phyloP scores from a whole-genome alignment of 2,329 filamentous ascomycete genomes.

The Scorias spongiosa region DNA sequence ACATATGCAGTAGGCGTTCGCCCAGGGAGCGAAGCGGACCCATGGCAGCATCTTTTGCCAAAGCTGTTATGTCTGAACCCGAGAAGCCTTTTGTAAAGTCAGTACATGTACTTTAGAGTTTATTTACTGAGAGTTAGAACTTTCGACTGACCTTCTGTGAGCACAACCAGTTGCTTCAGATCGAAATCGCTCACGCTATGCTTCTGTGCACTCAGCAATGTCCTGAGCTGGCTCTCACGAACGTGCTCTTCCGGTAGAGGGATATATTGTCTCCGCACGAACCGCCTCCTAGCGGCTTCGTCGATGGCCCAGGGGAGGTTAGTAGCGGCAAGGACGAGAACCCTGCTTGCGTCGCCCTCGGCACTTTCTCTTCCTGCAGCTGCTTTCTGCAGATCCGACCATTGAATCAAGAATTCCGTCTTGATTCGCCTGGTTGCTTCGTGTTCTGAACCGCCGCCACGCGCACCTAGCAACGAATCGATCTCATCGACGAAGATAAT shows the following conservation, averaged over 20 bases:
- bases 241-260: constrained; percentile 78
- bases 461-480: constrained; percentile 74
- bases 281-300: constrained; percentile 77
- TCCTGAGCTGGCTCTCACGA: constrained; percentile 61
- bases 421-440: constrained; percentile 90
- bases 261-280: constrained; percentile 90
- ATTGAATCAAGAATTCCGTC: constrained; percentile 94
- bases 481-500: constrained; percentile 99
- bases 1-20: constrained; percentile 77
- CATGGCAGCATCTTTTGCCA: constrained; percentile 98
- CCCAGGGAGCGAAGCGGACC: constrained; percentile 80
- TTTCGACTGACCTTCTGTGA: constrained; percentile 60
- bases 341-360: constrained; percentile 70
- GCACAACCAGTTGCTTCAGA: constrained; percentile 54
- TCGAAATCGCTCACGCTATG: constrained; percentile 60
- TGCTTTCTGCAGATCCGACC: constrained; percentile 84
- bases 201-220: constrained; percentile 72
- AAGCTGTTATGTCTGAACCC: constrained; percentile 86
- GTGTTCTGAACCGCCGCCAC: constrained; percentile 72
- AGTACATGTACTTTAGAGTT: too few relatives aligned
- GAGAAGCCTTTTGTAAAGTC: constrained; percentile 44
- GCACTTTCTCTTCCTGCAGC: constrained; percentile 66
- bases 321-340: constrained; percentile 85
- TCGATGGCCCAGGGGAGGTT: constrained; percentile 98
- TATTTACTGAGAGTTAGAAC: not conserved